A percentile compares a stretch with the other conserved stretches of the same genome.
Evolutionary conservation across 345 rosid genomes (phyloP).

Genomic region (Erysimum cheiranthoides): DNA sequence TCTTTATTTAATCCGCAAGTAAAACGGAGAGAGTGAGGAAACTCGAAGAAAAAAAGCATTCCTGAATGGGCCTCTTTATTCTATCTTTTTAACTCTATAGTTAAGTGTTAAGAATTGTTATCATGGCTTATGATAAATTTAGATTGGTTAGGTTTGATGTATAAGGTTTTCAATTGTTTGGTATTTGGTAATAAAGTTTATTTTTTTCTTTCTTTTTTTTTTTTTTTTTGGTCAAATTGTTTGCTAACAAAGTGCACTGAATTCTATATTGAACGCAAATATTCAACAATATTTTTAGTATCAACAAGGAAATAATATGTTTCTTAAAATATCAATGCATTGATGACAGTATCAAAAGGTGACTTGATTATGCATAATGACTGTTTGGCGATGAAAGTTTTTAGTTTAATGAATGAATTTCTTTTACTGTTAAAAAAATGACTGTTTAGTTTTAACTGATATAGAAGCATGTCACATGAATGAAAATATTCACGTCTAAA

Average conservation of each 20-base stretch:
- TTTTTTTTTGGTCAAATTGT: neutral
- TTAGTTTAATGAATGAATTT: too few relatives aligned
- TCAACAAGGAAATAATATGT: neutral
- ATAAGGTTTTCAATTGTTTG: conserved; percentile 6
- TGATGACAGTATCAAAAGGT: neutral
- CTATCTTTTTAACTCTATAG: neutral
- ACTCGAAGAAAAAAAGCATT: conserved; percentile 16
- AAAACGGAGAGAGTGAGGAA: conserved; percentile 19
- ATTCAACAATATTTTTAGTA: neutral
- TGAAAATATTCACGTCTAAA: too few relatives aligned
- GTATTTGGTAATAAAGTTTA: neutral
- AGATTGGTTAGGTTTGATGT: neutral
- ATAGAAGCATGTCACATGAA: too few relatives aligned
- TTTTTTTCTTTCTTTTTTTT: too few relatives aligned
- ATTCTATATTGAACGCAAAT: neutral
- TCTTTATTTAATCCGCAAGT: conserved; percentile 34
- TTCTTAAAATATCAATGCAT: neutral
- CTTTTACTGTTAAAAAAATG: too few relatives aligned
- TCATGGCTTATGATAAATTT: neutral
- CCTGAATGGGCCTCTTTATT: neutral
- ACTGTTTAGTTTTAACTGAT: too few relatives aligned
- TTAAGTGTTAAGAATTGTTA: conserved; percentile 2
- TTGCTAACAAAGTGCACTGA: neutral
- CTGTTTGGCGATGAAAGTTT: too few relatives aligned
- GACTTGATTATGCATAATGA: neutral